Evolutionary conservation across 2,329 filamentous ascomycete species (phyloP).

Genomic region (Claviceps sp.): DNA sequence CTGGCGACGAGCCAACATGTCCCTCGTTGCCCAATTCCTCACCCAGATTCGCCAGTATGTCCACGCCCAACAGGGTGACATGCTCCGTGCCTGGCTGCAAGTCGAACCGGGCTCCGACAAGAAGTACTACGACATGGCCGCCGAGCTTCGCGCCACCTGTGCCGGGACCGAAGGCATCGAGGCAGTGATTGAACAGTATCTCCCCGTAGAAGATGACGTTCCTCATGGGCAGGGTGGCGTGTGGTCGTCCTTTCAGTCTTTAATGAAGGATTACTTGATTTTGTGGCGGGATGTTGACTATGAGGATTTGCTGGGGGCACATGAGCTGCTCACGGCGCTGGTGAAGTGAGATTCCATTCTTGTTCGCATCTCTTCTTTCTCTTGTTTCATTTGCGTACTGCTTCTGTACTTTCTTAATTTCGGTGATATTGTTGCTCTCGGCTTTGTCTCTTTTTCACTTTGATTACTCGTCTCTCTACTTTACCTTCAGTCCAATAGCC

Average conservation of each 20-base stretch:
- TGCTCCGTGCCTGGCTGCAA: constrained; percentile 56
- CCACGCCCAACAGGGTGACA: constrained; percentile 46
- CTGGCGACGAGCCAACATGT: constrained; percentile 29
- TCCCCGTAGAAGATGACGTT: constrained; percentile 53
- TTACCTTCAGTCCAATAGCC: too few relatives aligned
- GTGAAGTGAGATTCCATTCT: constrained; percentile 49
- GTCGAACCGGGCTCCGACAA: constrained; percentile 59
- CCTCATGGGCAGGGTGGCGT: constrained; percentile 49
- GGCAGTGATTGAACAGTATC: constrained; percentile 45
- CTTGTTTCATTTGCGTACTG: too few relatives aligned
- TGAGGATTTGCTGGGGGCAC: constrained; percentile 59
- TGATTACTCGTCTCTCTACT: too few relatives aligned
- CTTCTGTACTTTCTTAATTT: not conserved
- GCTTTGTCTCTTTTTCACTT: not conserved
- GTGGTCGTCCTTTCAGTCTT: constrained; percentile 67
- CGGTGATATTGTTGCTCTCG: not conserved
- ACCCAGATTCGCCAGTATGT: constrained; percentile 44
- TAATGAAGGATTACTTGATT: constrained; percentile 67
- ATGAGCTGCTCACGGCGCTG: constrained; percentile 59
- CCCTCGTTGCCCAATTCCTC: constrained; percentile 56
- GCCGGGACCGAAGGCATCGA: constrained; percentile 39
- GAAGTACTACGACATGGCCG: constrained; percentile 53
- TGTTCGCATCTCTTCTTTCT: constrained; percentile 8
- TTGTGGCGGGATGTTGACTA: constrained; percentile 74
- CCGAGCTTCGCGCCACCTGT: constrained; percentile 51